phyloP scores from a whole-genome alignment of 2,329 filamentous ascomycete species.

The Ophiognomonia clavigignenti-juglandacearum region DNA sequence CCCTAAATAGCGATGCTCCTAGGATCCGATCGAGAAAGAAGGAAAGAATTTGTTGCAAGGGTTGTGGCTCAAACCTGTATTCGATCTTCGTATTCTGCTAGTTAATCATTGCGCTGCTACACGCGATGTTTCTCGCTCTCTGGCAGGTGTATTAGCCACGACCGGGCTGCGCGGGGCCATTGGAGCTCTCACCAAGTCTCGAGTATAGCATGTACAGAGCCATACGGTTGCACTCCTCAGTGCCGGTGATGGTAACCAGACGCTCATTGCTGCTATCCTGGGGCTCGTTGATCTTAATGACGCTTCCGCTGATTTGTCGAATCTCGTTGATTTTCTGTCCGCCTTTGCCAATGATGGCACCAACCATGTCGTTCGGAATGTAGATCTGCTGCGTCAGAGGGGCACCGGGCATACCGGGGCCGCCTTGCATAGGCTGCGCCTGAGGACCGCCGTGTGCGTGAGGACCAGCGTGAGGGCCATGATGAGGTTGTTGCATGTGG shows the following conservation, averaged over 20 bases:
- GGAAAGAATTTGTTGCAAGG: no score
- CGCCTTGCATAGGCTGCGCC: slow-evolving; percentile 68
- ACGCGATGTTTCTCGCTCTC: slow-evolving; percentile 75
- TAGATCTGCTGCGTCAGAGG: slow-evolving; percentile 97
- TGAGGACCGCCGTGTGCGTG: slow-evolving; percentile 62
- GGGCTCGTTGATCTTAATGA: slow-evolving; percentile 99
- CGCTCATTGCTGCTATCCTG: slow-evolving; percentile 99
- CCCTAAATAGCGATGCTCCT: no score
- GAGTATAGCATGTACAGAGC: slow-evolving; percentile 99
- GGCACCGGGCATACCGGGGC: slow-evolving; percentile 61
- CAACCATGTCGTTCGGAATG: slow-evolving; percentile 99
- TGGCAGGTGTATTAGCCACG: slow-evolving; percentile 28
- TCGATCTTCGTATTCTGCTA: no score
- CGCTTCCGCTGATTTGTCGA: slow-evolving; percentile 89
- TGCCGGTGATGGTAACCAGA: slow-evolving; percentile 94
- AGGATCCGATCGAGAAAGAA: no score
- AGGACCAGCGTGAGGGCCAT: slow-evolving; percentile 58
- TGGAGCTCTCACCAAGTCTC: slow-evolving; percentile 68
- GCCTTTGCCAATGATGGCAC: slow-evolving; percentile 97
- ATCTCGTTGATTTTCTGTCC: slow-evolving; percentile 99
- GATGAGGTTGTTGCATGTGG: slow-evolving; percentile 66
- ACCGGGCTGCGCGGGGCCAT: slow-evolving; percentile 14
- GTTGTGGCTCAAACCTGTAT: no score
- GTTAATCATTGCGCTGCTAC: slow-evolving; percentile 34
- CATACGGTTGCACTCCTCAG: slow-evolving; percentile 98